phyloP scores from a whole-genome alignment of 768 basidiomycete species.

The Suillus luteus region DNA sequence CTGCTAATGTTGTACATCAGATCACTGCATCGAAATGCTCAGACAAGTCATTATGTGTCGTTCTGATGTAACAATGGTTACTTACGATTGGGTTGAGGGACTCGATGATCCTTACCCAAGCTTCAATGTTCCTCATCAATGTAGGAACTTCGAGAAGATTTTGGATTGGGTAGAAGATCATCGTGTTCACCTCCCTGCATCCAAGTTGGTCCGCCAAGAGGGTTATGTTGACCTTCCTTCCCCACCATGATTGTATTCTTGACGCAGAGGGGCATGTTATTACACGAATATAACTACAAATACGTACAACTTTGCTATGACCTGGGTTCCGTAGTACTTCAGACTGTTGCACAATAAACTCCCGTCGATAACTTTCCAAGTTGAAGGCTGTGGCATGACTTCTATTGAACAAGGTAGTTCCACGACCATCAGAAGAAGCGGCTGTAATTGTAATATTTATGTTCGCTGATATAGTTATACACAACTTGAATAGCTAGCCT shows the following conservation, averaged over 20 bases:
- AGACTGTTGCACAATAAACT: neutral
- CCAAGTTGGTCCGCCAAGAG: neutral
- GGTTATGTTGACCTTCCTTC: neutral
- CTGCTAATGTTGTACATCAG: conserved; percentile 1
- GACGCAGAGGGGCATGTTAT: neutral
- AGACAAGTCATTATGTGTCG: conserved; percentile 16
- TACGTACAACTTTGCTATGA: neutral
- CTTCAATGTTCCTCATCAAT: neutral
- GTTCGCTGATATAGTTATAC: no score
- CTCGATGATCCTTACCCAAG: neutral
- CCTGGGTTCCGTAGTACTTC: neutral
- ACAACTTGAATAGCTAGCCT: no score
- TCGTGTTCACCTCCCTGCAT: neutral
- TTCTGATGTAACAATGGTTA: conserved; percentile 13
- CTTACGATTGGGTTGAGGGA: conserved; percentile 15
- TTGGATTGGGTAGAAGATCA: neutral
- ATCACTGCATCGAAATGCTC: conserved; percentile 15
- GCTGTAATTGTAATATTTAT: neutral
- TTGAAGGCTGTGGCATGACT: neutral
- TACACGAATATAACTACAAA: neutral
- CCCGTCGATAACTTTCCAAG: neutral
- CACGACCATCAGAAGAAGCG: neutral
- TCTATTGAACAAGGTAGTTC: no score
- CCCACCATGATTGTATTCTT: neutral
- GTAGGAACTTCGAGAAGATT: neutral